A percentile compares a stretch with the other conserved stretches of the same genome.
These are phyloP conservation scores for Anthracocystis panici-leucophaei DNA, from an alignment of 1,284 basidiomycete genomes.

Conservation along the genomic window DNA sequence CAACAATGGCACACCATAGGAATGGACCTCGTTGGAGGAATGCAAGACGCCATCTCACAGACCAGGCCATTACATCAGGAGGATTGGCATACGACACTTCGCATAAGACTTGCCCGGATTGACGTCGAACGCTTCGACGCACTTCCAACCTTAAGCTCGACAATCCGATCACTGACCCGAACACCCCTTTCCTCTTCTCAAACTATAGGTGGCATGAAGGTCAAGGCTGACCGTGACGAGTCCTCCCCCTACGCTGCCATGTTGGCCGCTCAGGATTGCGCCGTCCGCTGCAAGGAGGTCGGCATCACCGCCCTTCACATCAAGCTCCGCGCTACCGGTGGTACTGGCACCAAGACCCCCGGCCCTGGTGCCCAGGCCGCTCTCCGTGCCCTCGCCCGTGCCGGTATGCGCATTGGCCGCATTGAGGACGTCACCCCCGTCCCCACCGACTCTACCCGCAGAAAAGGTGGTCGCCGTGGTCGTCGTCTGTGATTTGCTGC, in stretches of 20 bases:
- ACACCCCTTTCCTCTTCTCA: background rate
- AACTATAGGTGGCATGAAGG: conserved; percentile 92
- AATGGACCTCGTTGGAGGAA: no score
- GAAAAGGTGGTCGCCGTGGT: conserved; percentile 99
- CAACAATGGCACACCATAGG: background rate
- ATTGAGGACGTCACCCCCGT: conserved; percentile 94
- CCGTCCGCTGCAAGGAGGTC: conserved; percentile 95
- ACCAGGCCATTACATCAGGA: no score
- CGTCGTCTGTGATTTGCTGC: conserved; percentile 80
- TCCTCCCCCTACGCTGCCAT: conserved; percentile 99
- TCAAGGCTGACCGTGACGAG: conserved; percentile 99
- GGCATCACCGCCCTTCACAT: conserved; percentile 97
- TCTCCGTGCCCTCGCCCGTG: conserved; percentile 96
- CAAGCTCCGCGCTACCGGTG: conserved; percentile 98
- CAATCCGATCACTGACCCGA: conserved; percentile 8
- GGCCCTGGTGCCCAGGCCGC: conserved; percentile 98
- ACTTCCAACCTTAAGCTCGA: background rate
- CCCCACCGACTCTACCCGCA: conserved; percentile 95
- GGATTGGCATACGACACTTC: no score
- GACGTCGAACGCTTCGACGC: conserved; percentile 3
- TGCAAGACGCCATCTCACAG: no score
- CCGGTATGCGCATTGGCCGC: conserved; percentile 97
- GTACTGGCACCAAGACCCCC: conserved; percentile 98
- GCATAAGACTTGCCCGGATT: background rate
- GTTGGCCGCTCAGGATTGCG: conserved; percentile 98